Evolutionary conservation across 176 grass and related monocot species (phyloP), one percentile per base, ranked within the genome.

Genomic region (Areca catechu): DNA sequence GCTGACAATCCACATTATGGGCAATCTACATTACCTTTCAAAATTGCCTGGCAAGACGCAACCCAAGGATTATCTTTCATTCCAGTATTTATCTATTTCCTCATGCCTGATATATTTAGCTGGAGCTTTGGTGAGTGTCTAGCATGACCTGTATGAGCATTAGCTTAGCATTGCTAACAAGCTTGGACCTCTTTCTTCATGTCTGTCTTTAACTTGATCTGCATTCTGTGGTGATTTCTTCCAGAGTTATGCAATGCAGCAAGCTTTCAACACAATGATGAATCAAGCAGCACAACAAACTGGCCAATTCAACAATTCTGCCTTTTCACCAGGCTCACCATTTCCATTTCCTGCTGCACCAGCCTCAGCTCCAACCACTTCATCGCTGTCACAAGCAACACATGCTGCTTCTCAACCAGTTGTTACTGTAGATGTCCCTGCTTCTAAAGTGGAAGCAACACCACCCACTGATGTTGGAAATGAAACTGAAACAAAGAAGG

Each of bases 211-310:
- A 60, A 60, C 57, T 60, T 37, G 57, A 60, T 19, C 6, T 16
- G 4, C 27, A 29, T 29, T 4, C 10, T 43, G 7, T 43, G 34
- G 34, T 43, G 10, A 14, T 43, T 5, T 82, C 9, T 65, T 71
- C 58, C 75, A 95, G 89, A 83, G 25, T 73, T 79, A 85, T 53
- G 89, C 89, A 56, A 68, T 98, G 67, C 67, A 98, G 49, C 94
- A 98, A 85, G 88, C 84, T 72, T 78, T 98, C 50, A 98, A 89
- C 51, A 83, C 88, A 55, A 93, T 98, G 94, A 98, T 98, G 94
- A 72, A 73, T 63, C 88, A 92, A 51, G 48, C 88, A 71, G 76
- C 81, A 62, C 67, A 74, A 71, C 60, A 65, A 52, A 63, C 55
- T 51, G 50, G 50, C 19, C 68, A 71, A 49, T 83, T 63, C 62